Evolutionary conservation across 768 basidiomycete genomes (phyloP).

Genomic region (Leccinum uliginosum): DNA sequence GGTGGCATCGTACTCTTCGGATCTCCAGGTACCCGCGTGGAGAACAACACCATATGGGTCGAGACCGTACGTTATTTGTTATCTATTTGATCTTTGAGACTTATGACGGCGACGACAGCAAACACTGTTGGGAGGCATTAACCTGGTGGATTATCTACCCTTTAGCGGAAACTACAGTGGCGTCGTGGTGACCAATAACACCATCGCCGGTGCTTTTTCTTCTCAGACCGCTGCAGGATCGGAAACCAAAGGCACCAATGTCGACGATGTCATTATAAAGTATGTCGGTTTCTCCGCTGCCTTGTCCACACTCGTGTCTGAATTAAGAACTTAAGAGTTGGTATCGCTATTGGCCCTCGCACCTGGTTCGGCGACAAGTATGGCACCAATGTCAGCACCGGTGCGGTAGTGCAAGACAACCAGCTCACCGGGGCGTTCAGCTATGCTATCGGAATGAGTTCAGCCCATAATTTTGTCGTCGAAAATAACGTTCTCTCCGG

Average conservation of each 20-base stretch:
- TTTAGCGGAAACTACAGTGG: slow-evolving; percentile 63
- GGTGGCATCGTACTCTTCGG: slow-evolving; percentile 80
- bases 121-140: slow-evolving; percentile 72
- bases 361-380: slow-evolving; percentile 67
- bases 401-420: slow-evolving; percentile 57
- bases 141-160: slow-evolving; percentile 69
- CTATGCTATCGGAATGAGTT: slow-evolving; percentile 65
- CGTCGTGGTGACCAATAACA: slow-evolving; percentile 64
- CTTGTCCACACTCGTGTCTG: slow-evolving; percentile 1
- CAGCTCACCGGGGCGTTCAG: slow-evolving; percentile 63
- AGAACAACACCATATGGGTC: slow-evolving; percentile 76
- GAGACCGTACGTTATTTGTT: slow-evolving; percentile 44
- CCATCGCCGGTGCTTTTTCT: slow-evolving; percentile 66
- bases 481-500: slow-evolving; percentile 56
- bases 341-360: slow-evolving; percentile 74
- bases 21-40: slow-evolving; percentile 63
- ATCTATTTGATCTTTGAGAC: neutral
- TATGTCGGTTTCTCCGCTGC: slow-evolving; percentile 29
- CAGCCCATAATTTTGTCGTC: slow-evolving; percentile 64
- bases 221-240: slow-evolving; percentile 38
- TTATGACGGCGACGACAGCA: slow-evolving; percentile 35
- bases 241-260: slow-evolving; percentile 51
- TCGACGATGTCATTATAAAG: slow-evolving; percentile 66
- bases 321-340: slow-evolving; percentile 49
- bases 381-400: slow-evolving; percentile 48